These are phyloP conservation scores for Malassezia psittaci DNA, from an alignment of 1,284 basidiomycete species.

Conservation along the genomic window DNA sequence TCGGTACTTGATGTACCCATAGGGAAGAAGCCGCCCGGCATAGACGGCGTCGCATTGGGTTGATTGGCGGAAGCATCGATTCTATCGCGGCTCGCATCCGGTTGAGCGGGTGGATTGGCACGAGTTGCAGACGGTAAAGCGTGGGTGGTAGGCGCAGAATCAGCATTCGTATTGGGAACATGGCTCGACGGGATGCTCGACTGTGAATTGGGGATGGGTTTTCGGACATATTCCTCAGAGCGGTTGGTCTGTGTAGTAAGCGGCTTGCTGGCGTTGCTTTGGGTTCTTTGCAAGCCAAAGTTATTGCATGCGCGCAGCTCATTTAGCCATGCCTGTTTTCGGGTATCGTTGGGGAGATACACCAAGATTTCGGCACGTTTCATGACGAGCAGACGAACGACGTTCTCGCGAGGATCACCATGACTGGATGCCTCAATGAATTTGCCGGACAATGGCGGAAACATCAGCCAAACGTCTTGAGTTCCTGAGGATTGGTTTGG, in stretches of 20 bases:
- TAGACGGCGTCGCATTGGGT: background rate
- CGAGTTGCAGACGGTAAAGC: no score
- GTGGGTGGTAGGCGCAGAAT: no score
- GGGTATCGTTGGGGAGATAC: slow-evolving; percentile 53
- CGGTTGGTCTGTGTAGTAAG: no score
- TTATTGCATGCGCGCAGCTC: slow-evolving; percentile 75
- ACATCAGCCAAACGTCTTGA: slow-evolving; percentile 78
- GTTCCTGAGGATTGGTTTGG: slow-evolving; percentile 6
- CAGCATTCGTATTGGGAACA: no score
- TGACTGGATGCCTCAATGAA: slow-evolving; percentile 55
- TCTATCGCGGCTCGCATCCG: no score
- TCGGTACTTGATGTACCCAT: no score
- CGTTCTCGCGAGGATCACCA: slow-evolving; percentile 51
- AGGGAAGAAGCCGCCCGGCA: background rate
- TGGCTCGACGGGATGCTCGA: no score
- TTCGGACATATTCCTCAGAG: no score
- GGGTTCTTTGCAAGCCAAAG: slow-evolving; percentile 53
- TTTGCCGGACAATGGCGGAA: slow-evolving; percentile 90
- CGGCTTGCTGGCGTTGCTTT: background rate
- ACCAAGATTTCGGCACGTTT: slow-evolving; percentile 73
- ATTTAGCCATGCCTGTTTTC: slow-evolving; percentile 60
- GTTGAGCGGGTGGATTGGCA: no score
- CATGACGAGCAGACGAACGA: slow-evolving; percentile 71
- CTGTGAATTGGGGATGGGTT: no score
- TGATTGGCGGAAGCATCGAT: no score